Evolutionary conservation across 495 filamentous ascomycete species (phyloP).

Genomic region (Penicillium simplicissimum): DNA sequence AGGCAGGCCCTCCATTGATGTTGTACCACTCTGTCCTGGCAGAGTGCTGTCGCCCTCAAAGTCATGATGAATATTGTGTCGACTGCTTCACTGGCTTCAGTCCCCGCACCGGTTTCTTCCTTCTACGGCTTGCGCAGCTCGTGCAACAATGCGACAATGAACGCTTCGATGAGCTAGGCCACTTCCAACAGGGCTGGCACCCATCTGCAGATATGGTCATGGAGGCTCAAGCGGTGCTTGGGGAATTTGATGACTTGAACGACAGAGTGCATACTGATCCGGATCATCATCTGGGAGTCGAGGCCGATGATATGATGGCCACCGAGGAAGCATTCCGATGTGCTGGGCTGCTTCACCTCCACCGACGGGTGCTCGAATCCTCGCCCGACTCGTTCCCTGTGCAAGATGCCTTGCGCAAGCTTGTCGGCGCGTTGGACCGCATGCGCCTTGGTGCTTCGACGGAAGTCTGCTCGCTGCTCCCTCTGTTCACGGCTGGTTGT

Average conservation of each 20-base stretch:
- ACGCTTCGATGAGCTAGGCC: conserved; percentile 60
- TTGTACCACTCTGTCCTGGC: conserved; percentile 58
- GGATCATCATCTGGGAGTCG: conserved; percentile 37
- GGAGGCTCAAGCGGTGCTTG: conserved; percentile 57
- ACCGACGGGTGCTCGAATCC: conserved; percentile 68
- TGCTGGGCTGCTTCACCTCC: conserved; percentile 76
- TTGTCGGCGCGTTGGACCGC: conserved; percentile 60
- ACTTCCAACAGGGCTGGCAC: conserved; percentile 55
- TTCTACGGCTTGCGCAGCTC: conserved; percentile 73
- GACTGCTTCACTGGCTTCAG: conserved; percentile 84
- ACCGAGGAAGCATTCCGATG: conserved; percentile 80
- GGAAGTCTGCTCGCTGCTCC: conserved; percentile 77
- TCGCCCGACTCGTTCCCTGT: conserved; percentile 56
- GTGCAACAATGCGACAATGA: conserved; percentile 69
- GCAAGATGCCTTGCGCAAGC: conserved; percentile 62
- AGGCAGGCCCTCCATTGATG: conserved; percentile 56
- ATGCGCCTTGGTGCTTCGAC: conserved; percentile 68
- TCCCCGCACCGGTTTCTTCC: conserved; percentile 65
- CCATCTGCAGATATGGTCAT: conserved; percentile 54
- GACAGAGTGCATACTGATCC: conserved; percentile 33
- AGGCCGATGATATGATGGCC: conserved; percentile 64
- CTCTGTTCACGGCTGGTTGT: conserved; percentile 83
- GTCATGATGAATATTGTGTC: conserved; percentile 60
- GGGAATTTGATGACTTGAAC: conserved; percentile 46
- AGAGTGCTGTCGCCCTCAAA: conserved; percentile 36